Percentiles rank a stretch among this genome's conserved stretches.
These are phyloP conservation scores for Xylogone sp. DNA, from an alignment of 2,329 filamentous ascomycete species.

Conservation along the genomic window DNA sequence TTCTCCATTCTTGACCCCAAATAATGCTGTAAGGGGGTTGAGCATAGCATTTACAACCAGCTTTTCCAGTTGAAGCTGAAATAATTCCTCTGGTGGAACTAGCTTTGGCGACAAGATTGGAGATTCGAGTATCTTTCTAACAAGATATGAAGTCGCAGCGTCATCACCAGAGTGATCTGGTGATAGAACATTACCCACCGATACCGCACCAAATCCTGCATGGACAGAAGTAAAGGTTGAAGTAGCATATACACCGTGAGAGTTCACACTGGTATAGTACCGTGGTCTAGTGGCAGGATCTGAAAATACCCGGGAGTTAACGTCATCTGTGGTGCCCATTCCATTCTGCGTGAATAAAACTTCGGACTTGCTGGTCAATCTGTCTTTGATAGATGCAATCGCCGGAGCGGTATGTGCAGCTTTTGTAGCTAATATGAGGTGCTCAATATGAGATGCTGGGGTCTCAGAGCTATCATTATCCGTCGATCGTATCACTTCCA, in stretches of 20 bases:
- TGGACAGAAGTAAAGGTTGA: constrained; percentile 50
- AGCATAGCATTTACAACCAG: constrained; percentile 76
- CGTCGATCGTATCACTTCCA: constrained; percentile 13
- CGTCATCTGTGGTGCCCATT: constrained; percentile 65
- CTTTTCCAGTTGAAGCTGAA: constrained; percentile 76
- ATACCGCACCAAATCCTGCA: constrained; percentile 44
- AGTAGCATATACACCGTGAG: constrained; percentile 50
- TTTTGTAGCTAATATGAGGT: constrained; percentile 78
- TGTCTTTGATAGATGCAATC: constrained; percentile 50
- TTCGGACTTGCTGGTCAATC: constrained; percentile 62
- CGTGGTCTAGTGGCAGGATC: constrained; percentile 56
- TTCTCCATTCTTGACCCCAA: constrained; percentile 74
- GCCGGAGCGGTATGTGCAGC: constrained; percentile 64
- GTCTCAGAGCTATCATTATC: background rate
- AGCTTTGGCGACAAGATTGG: constrained; percentile 38
- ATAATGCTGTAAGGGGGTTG: constrained; percentile 79
- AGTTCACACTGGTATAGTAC: constrained; percentile 66
- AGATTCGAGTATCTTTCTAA: constrained; percentile 37
- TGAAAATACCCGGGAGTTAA: constrained; percentile 55
- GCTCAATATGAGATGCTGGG: constrained; percentile 46
- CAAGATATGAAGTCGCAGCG: constrained; percentile 23
- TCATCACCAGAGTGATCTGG: background rate
- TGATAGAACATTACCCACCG: constrained; percentile 34
- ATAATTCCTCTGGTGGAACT: constrained; percentile 42
- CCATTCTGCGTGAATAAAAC: constrained; percentile 88